A percentile compares a stretch with the other conserved stretches of the same genome.
Conservation (phyloP, 2,329 filamentous ascomycete genomes). For the Dendryphion nanum region DNA sequence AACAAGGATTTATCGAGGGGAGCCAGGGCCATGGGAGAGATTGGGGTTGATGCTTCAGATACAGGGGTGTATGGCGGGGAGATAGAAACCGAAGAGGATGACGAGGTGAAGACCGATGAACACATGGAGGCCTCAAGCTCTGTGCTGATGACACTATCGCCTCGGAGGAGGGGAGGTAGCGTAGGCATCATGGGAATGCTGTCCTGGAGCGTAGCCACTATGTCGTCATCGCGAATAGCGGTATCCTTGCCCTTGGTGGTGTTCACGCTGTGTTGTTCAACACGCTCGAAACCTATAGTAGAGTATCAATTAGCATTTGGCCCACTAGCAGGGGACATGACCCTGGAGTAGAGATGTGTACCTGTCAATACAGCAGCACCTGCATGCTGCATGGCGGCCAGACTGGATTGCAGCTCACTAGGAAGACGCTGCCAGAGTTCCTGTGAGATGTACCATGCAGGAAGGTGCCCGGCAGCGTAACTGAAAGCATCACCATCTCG, state of each 20-base stretch:
- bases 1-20: constrained; percentile 16
- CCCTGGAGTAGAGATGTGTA: no score
- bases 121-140: constrained; percentile 23
- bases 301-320: constrained; percentile 1
- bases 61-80: constrained; percentile 23
- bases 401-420: constrained; percentile 25
- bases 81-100: constrained; percentile 23
- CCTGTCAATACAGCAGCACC: constrained; percentile 47
- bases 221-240: constrained; percentile 19
- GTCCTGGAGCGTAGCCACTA: background rate
- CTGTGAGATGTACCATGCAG: constrained; percentile 38
- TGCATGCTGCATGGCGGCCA: constrained; percentile 42
- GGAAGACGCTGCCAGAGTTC: constrained; percentile 40
- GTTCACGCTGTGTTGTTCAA: constrained; percentile 5
- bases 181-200: constrained; percentile 7
- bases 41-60: constrained; percentile 20
- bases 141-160: constrained; percentile 31
- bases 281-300: constrained; percentile 27
- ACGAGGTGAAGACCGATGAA: constrained; percentile 21
- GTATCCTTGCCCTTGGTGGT: constrained; percentile 13
- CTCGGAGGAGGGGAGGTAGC: constrained; percentile 20
- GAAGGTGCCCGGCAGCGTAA: constrained; percentile 37
- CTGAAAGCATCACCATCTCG: constrained; percentile 39
- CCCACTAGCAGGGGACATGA: background rate
- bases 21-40: constrained; percentile 31